Percentiles rank a stretch among this genome's conserved stretches.
Conservation (phyloP, 164 flowering plant species). For the Stephania yunnanensis region DNA sequence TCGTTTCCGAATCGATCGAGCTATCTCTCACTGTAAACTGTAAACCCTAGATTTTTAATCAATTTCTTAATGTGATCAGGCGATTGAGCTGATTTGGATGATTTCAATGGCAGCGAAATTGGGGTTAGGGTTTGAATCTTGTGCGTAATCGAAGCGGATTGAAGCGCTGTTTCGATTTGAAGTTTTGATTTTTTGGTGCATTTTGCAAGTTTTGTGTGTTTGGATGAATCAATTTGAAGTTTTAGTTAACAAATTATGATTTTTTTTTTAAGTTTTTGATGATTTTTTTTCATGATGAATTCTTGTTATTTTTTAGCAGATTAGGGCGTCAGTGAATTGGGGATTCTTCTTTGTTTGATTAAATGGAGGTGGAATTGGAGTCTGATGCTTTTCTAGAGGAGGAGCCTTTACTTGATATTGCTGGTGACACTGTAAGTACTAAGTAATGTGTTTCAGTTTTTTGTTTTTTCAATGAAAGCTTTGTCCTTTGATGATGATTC, state of each 20-base stretch:
- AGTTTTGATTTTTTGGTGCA: no score
- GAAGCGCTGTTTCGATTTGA: background rate
- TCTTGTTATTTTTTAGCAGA: constrained; percentile 3
- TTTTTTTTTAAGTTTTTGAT: background rate
- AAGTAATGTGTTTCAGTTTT: constrained; percentile 5
- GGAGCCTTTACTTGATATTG: constrained; percentile 29
- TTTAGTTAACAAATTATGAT: background rate
- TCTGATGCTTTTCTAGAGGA: constrained; percentile 33
- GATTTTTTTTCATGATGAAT: no score
- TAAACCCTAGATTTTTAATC: background rate
- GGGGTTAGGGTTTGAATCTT: background rate
- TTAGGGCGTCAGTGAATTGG: constrained; percentile 4
- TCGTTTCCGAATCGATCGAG: background rate
- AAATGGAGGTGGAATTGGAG: constrained; percentile 48
- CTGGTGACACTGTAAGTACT: constrained; percentile 21
- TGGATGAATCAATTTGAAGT: background rate
- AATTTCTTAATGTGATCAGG: no score
- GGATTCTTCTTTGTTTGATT: constrained; percentile 4
- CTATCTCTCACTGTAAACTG: background rate
- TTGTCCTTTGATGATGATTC: no score
- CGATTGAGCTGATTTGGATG: background rate
- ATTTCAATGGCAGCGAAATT: no score
- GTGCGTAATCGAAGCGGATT: background rate
- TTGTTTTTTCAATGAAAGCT: background rate
- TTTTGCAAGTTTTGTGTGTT: no score